A percentile compares a stretch with the other conserved stretches of the same genome.
phyloP scores from a whole-genome alignment of 371 early-diverging fungal genomes.

The Lichtheimia ramosa region DNA sequence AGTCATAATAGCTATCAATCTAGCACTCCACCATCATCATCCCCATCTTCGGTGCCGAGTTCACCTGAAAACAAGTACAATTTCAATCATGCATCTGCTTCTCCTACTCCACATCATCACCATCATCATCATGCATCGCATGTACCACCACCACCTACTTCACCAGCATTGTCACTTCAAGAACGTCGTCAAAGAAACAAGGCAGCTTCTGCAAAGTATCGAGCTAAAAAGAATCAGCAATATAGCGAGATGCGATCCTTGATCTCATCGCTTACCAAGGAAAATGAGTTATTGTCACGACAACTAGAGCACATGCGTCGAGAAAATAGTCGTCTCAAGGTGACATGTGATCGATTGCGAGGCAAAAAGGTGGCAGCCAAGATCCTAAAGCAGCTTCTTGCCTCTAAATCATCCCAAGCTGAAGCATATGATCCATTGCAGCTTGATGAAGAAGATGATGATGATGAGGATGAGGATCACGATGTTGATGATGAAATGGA shows the following conservation, averaged over 20 bases:
- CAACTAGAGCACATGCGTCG: conserved; percentile 49
- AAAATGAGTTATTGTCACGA: conserved; percentile 48
- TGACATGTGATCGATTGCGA: conserved; percentile 50
- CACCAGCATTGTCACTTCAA: conserved; percentile 44
- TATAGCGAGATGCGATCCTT: conserved; percentile 57
- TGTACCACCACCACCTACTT: not conserved
- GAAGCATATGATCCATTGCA: conserved; percentile 2
- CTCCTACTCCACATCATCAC: not conserved
- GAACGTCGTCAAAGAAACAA: conserved; percentile 64
- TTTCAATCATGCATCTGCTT: not conserved
- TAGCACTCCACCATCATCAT: conserved; percentile 7
- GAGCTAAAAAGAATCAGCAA: conserved; percentile 63
- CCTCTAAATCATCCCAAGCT: not conserved
- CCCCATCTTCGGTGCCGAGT: conserved; percentile 7
- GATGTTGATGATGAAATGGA: not conserved
- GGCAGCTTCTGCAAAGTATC: conserved; percentile 64
- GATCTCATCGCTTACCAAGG: conserved; percentile 45
- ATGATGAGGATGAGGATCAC: conserved; percentile 12
- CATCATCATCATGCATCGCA: conserved; percentile 2
- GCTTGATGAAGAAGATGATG: not conserved
- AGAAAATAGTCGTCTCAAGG: conserved; percentile 50
- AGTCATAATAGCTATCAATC: not conserved
- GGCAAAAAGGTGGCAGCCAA: conserved; percentile 58
- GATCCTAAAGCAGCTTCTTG: conserved; percentile 47
- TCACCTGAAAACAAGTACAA: conserved; percentile 5